Evolutionary conservation across 2,329 filamentous ascomycete species (phyloP).

Genomic region (Didymella exigua): DNA sequence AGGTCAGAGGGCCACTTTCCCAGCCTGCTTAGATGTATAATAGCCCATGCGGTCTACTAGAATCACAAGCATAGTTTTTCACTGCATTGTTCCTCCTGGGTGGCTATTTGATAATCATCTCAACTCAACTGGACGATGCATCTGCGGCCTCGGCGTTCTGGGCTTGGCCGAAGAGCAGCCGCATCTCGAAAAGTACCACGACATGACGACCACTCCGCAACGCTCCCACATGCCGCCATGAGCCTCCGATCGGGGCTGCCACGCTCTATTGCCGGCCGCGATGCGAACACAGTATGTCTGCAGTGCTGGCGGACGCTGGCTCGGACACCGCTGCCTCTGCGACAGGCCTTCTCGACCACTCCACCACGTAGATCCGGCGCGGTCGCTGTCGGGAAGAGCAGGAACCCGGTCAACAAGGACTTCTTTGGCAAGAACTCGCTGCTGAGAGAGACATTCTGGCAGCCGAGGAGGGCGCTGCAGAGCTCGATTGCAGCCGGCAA

Average conservation of each 20-base stretch:
- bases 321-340: conserved; percentile 26
- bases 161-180: conserved; percentile 15
- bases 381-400: conserved; percentile 36
- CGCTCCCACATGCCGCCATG: conserved; percentile 41
- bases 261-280: conserved; percentile 35
- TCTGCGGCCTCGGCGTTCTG: conserved; percentile 1
- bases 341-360: conserved; percentile 38
- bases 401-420: conserved; percentile 43
- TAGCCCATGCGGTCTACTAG: conserved; percentile 23
- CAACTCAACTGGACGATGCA: background rate
- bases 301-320: conserved; percentile 43
- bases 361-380: conserved; percentile 35
- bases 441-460: conserved; percentile 41
- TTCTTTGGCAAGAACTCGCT: conserved; percentile 49
- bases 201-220: conserved; percentile 8
- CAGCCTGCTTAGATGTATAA: conserved; percentile 40
- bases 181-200: conserved; percentile 11
- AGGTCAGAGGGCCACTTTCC: conserved; percentile 36
- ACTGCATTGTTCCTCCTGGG: background rate
- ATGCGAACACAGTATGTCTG: conserved; percentile 40
- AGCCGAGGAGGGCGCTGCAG: conserved; percentile 38
- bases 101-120: conserved; percentile 1
- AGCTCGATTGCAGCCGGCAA: conserved; percentile 34
- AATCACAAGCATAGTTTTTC: conserved; percentile 16
- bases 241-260: conserved; percentile 43